phyloP scores from a whole-genome alignment of 371 early-diverging fungal species.

The Mortierella sp. region DNA sequence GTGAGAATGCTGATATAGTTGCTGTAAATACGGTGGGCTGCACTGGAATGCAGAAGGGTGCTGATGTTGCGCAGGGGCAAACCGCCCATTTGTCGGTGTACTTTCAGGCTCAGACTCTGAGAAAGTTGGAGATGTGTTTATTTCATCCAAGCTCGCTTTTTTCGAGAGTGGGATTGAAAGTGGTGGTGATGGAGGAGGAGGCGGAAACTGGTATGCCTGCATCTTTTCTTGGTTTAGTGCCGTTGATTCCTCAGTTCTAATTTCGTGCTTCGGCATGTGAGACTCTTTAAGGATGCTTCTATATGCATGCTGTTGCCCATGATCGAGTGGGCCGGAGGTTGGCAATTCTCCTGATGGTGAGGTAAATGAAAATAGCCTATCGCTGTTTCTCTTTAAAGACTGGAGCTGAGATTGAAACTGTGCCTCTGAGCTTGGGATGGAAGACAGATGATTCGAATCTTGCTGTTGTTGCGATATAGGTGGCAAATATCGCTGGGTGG shows the following conservation, averaged over 20 bases:
- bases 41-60: constrained; percentile 4
- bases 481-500: background rate
- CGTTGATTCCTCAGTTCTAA: background rate
- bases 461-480: background rate
- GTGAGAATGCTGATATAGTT: constrained; percentile 23
- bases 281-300: constrained; percentile 29
- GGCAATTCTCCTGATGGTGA: constrained; percentile 6
- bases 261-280: constrained; percentile 20
- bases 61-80: constrained; percentile 7
- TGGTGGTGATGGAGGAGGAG: constrained; percentile 41
- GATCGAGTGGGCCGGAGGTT: background rate
- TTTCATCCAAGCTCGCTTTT: background rate
- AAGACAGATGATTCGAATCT: background rate
- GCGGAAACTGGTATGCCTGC: constrained; percentile 36
- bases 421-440: constrained; percentile 13
- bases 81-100: background rate
- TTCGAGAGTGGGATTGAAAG: constrained; percentile 38
- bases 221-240: constrained; percentile 12
- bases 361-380: constrained; percentile 20
- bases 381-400: constrained; percentile 19
- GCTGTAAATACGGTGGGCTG: constrained; percentile 24
- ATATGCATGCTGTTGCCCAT: background rate
- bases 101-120: constrained; percentile 7
- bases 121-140: background rate
- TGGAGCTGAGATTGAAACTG: constrained; percentile 18